Conservation (phyloP, 345 rosid species). For the Eucalyptus cloeziana region DNA sequence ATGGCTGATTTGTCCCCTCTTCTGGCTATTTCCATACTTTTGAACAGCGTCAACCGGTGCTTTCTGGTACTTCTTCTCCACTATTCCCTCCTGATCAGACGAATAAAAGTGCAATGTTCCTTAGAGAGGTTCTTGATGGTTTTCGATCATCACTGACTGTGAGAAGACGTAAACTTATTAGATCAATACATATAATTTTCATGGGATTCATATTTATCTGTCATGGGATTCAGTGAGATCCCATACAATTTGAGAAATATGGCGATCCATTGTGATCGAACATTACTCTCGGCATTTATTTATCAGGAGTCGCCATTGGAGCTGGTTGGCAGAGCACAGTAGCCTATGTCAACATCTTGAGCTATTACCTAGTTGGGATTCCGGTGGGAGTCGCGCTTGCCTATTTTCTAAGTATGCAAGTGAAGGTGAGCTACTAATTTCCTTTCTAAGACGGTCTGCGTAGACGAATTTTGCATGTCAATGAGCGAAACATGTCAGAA, state of each 20-base stretch:
- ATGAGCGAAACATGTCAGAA: background rate
- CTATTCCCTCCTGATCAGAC: background rate
- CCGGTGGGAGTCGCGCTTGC: conserved; percentile 52
- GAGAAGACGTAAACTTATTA: background rate
- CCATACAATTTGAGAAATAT: background rate
- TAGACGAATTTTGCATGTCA: background rate
- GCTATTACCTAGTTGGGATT: conserved; percentile 63
- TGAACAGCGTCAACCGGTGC: conserved; percentile 82
- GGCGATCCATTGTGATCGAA: background rate
- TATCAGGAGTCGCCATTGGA: conserved; percentile 63
- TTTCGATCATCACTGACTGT: background rate
- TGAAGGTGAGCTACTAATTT: conserved; percentile 28
- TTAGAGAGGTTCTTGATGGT: background rate
- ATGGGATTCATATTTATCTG: background rate
- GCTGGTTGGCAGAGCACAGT: conserved; percentile 82
- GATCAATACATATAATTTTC: background rate
- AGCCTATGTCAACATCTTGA: conserved; percentile 54
- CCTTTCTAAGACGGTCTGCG: background rate
- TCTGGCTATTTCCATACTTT: conserved; percentile 53
- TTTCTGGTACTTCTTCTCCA: conserved; percentile 33
- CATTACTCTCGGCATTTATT: background rate
- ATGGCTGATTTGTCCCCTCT: conserved; percentile 60
- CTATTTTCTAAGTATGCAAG: conserved; percentile 30
- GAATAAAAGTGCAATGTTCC: background rate
- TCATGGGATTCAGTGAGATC: background rate